Percentiles rank a stretch among this genome's conserved stretches.
phyloP scores from a whole-genome alignment of 345 rosid species.

The Boechera retrofracta region DNA sequence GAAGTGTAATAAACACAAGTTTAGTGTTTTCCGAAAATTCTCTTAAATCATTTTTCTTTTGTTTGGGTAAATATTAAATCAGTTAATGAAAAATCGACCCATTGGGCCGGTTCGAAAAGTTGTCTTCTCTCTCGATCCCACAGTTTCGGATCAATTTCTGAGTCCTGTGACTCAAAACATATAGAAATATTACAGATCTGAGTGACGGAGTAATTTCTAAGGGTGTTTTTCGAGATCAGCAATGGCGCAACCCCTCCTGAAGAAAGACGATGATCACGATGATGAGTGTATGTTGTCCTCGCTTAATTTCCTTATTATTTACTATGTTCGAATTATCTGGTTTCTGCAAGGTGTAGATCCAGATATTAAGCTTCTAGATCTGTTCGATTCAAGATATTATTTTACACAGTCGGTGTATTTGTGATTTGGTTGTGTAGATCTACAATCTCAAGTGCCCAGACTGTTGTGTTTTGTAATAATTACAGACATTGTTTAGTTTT shows the following conservation, averaged over 20 bases:
- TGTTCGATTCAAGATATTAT: constrained; percentile 37
- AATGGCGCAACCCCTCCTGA: constrained; percentile 95
- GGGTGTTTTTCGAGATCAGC: constrained; percentile 45
- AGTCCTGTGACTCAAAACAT: neutral
- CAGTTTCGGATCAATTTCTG: neutral
- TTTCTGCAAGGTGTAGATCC: constrained; percentile 44
- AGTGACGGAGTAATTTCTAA: constrained; percentile 9
- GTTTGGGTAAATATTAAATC: neutral
- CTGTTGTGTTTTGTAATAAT: neutral
- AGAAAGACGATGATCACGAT: constrained; percentile 98
- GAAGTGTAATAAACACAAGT: too few species aligned
- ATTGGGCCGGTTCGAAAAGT: neutral
- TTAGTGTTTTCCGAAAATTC: too few species aligned
- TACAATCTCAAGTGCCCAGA: neutral
- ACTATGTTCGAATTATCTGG: constrained; percentile 11
- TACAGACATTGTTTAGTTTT: neutral
- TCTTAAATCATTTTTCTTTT: too few species aligned
- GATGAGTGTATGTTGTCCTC: constrained; percentile 72
- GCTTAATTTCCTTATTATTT: neutral
- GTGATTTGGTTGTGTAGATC: constrained; percentile 33
- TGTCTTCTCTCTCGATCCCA: constrained; percentile 22
- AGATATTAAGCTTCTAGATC: constrained; percentile 57
- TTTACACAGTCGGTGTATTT: neutral
- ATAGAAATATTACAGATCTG: constrained; percentile 24
- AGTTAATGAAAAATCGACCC: neutral